Conservation (phyloP, 208 protist species). For the Leishmania aethiopica region DNA sequence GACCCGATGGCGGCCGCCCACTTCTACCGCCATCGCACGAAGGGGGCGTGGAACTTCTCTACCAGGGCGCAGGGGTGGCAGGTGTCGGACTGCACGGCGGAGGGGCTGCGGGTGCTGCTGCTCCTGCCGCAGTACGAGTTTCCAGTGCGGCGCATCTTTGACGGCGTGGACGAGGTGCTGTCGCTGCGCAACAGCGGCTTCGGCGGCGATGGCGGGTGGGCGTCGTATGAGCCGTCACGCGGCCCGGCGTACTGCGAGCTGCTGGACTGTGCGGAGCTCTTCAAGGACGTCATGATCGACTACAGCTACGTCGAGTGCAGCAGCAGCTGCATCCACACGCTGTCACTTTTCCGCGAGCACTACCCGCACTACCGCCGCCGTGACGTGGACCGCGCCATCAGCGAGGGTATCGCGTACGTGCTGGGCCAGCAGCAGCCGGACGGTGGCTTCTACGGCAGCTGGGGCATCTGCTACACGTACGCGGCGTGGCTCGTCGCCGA, state of each 20-base stretch:
- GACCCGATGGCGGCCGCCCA: slow-evolving; percentile 78
- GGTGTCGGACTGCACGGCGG: slow-evolving; percentile 97
- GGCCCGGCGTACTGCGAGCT: slow-evolving; percentile 91
- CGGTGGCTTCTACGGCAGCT: slow-evolving; percentile 95
- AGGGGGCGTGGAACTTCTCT: slow-evolving; percentile 98
- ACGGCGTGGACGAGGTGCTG: slow-evolving; percentile 95
- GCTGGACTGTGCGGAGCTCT: slow-evolving; percentile 96
- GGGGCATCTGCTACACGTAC: slow-evolving; percentile 98
- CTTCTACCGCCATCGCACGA: slow-evolving; percentile 95
- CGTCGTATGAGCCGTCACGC: slow-evolving; percentile 95
- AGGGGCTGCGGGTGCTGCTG: slow-evolving; percentile 94
- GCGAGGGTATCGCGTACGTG: slow-evolving; percentile 88
- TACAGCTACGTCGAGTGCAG: slow-evolving; percentile 97
- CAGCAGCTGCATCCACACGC: slow-evolving; percentile 93
- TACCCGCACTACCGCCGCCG: slow-evolving; percentile 88
- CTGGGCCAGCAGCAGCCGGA: slow-evolving; percentile 89
- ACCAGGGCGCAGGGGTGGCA: slow-evolving; percentile 96
- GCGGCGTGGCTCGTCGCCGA: slow-evolving; percentile 96
- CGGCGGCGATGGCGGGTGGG: slow-evolving; percentile 93
- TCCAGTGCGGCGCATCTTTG: slow-evolving; percentile 63
- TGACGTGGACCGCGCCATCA: slow-evolving; percentile 91
- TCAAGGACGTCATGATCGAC: slow-evolving; percentile 98
- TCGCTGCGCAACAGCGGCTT: slow-evolving; percentile 90
- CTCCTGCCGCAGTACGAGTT: slow-evolving; percentile 55
- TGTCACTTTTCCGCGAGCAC: slow-evolving; percentile 90